Evolutionary conservation across 345 rosid genomes (phyloP), one percentile per base, ranked within the genome.

Genomic region (Cardiospermum halicacabum): DNA sequence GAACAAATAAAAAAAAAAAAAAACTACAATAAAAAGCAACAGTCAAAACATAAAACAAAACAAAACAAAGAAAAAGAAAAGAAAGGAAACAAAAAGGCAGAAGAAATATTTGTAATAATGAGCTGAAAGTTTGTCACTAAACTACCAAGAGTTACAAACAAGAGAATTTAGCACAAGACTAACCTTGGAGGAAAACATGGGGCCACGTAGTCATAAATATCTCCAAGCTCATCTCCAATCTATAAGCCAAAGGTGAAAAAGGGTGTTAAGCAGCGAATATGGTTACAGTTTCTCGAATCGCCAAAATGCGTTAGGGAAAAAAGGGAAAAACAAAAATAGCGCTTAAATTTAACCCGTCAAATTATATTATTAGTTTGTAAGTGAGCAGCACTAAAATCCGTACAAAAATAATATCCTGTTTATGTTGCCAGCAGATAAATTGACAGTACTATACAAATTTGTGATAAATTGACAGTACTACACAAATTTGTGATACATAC

Each of bases 151-250:
- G 22, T 21, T 34, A 60, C 48, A 34, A 50, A 27, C 37, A 28
- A 15, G 58, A 16, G 40, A 18, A 59, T 47, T 48, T 22, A 16
- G 31, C 11, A 47, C 31, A 53, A 45, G 56, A 31, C 68, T 49
- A 71, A 83, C 87, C 87, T 87, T 65, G 99, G 99, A 77, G 99
- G 99, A 81, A 95, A 95, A 72, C 97, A 95, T 30, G 99, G 99
- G 67, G 97, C 99, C 66, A 95, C 97, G 70, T 84, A 87, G 74
- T 95, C 99, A 78, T 95, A 95, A 51, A 91, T 85, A 80, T 95
- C 96, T 73, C 97, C 99, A 75, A 95, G 99, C 81, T 95, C 99
- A 72, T 89, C 99, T 67, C 96, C 99, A 50, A 95, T 86, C 99
- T 95, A 76, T 67, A 66, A 57, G 51, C 40, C 50, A 74, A 78